phyloP scores from a whole-genome alignment of 345 rosid species.

The Noccaea caerulescens region DNA sequence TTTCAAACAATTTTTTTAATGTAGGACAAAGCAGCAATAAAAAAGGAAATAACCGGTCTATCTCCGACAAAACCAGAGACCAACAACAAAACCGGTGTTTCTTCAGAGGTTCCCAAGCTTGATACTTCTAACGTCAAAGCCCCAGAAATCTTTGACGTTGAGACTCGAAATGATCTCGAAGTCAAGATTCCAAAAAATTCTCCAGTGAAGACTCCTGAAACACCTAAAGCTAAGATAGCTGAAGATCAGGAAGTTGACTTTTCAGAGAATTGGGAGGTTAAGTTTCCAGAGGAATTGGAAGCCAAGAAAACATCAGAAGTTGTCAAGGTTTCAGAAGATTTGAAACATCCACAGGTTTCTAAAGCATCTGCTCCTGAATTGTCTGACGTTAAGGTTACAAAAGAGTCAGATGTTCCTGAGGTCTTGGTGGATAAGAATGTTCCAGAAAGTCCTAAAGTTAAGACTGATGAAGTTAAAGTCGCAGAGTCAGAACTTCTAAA shows the following conservation, averaged over 20 bases:
- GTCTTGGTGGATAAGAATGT: conserved; percentile 32
- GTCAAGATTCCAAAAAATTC: conserved; percentile 32
- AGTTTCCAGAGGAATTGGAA: conserved; percentile 41
- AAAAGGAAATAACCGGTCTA: conserved; percentile 6
- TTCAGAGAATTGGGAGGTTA: conserved; percentile 41
- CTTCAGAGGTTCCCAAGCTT: conserved; percentile 29
- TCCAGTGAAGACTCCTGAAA: conserved; percentile 36
- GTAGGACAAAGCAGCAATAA: conserved; percentile 14
- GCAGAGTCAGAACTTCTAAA: conserved; percentile 38
- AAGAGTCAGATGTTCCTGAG: conserved; percentile 27
- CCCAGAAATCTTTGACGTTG: conserved; percentile 26
- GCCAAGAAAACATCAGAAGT: conserved; percentile 4
- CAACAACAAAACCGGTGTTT: conserved; percentile 13
- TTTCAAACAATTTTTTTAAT: not conserved
- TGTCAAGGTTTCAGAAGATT: conserved; percentile 18
- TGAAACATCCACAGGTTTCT: conserved; percentile 7
- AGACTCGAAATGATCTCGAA: conserved; percentile 33
- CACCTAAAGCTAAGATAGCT: conserved; percentile 24
- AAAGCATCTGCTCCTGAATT: not conserved
- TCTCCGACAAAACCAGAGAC: conserved; percentile 16
- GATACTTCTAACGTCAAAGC: conserved; percentile 16
- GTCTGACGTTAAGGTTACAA: conserved; percentile 24
- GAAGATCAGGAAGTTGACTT: conserved; percentile 2
- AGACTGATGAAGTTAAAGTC: conserved; percentile 25
- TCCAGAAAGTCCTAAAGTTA: conserved; percentile 6